Conservation (phyloP, 2,329 filamentous ascomycete genomes). For the Cladophialophora immunda region DNA sequence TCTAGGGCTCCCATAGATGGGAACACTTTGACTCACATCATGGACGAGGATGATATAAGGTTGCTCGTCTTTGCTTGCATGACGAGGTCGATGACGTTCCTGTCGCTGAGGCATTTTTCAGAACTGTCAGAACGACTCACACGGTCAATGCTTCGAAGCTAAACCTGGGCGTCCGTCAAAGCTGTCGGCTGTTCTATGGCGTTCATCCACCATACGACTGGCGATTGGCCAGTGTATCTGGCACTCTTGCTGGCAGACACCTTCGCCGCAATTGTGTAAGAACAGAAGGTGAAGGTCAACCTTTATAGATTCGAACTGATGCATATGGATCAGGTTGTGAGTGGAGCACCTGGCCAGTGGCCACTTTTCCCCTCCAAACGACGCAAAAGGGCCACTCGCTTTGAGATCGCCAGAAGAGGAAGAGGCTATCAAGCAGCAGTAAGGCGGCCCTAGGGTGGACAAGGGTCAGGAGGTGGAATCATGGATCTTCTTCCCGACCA, state of each 20-base stretch:
- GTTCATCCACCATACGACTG: slow-evolving; percentile 26
- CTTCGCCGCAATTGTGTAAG: slow-evolving; percentile 34
- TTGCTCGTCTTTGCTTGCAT: slow-evolving; percentile 34
- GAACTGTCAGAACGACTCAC: neutral
- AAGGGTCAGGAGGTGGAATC: neutral
- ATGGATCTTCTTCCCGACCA: neutral
- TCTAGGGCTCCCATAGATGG: neutral
- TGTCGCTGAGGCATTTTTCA: slow-evolving; percentile 30
- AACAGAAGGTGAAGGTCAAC: slow-evolving; percentile 34
- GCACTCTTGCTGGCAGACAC: slow-evolving; percentile 36
- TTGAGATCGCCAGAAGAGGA: neutral
- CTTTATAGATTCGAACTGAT: slow-evolving; percentile 37
- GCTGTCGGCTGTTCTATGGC: slow-evolving; percentile 7
- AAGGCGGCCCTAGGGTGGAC: slow-evolving; percentile 3
- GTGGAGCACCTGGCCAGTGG: slow-evolving; percentile 5
- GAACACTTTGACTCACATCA: slow-evolving; percentile 30
- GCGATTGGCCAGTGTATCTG: slow-evolving; percentile 32
- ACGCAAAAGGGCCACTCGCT: neutral
- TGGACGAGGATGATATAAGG: slow-evolving; percentile 39
- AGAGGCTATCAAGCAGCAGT: slow-evolving; percentile 12
- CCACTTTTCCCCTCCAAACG: neutral
- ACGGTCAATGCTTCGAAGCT: slow-evolving; percentile 3
- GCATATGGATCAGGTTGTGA: slow-evolving; percentile 25
- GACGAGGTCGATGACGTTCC: slow-evolving; percentile 25
- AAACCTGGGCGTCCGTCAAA: slow-evolving; percentile 12